Percentiles rank a stretch among this genome's conserved stretches.
Evolutionary conservation across 75 land plant species (phyloP).

Genomic region (Picea glauca): DNA sequence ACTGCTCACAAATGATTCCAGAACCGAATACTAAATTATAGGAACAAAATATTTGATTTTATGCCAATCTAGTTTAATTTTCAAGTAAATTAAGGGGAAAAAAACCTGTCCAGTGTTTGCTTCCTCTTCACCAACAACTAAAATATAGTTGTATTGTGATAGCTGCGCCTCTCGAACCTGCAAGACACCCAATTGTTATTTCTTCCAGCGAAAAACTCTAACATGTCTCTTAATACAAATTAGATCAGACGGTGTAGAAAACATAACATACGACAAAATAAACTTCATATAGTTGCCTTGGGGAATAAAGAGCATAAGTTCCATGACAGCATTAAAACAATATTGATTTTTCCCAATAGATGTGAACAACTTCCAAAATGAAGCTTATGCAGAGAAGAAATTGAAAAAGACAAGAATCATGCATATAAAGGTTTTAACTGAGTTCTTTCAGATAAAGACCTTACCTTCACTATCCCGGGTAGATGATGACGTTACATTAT

Average conservation of each 20-base stretch:
- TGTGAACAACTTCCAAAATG: background rate
- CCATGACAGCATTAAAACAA: background rate
- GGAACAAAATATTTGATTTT: background rate
- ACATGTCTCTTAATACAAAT: background rate
- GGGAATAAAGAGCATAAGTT: background rate
- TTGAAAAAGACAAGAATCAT: background rate
- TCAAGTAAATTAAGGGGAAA: background rate
- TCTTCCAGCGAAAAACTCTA: too few relatives aligned
- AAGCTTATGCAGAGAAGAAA: background rate
- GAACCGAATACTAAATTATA: background rate
- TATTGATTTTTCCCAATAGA: background rate
- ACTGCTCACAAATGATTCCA: background rate
- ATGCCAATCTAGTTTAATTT: background rate
- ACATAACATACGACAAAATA: background rate
- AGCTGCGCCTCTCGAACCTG: constrained; percentile 97
- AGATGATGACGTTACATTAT: too few relatives aligned
- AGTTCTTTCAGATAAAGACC: too few relatives aligned
- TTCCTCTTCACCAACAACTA: constrained; percentile 95
- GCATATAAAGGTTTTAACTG: background rate
- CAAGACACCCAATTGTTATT: background rate
- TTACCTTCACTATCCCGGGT: too few relatives aligned
- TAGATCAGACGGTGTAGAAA: background rate
- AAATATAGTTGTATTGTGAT: constrained; percentile 94
- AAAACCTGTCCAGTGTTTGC: constrained; percentile 56
- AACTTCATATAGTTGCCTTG: background rate